These are phyloP conservation scores for Hemileccinum rubropunctum DNA, from an alignment of 768 basidiomycete genomes.

Conservation along the genomic window DNA sequence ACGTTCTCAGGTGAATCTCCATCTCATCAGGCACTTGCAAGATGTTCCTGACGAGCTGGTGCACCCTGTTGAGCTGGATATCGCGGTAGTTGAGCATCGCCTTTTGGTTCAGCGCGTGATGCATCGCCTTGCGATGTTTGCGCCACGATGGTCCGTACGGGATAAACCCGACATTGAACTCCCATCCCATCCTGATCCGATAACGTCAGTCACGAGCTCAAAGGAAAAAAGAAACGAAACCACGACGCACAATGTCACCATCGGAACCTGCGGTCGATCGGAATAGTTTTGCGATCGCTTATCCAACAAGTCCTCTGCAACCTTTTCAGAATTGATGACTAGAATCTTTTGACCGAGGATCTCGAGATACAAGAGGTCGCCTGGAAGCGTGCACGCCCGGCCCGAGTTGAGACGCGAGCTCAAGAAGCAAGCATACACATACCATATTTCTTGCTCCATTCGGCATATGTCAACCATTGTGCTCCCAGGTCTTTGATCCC, in stretches of 20 bases:
- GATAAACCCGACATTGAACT: constrained; percentile 36
- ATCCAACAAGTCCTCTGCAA: constrained; percentile 28
- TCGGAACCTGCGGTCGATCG: constrained; percentile 24
- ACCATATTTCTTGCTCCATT: constrained; percentile 45
- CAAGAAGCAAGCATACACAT: neutral
- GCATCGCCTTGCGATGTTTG: constrained; percentile 35
- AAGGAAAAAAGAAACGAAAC: neutral
- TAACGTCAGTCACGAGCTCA: neutral
- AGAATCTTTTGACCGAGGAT: constrained; percentile 22
- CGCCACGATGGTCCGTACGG: constrained; percentile 39
- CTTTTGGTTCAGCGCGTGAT: constrained; percentile 35
- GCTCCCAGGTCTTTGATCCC: constrained; percentile 39
- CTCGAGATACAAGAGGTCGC: constrained; percentile 27
- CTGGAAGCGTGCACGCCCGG: constrained; percentile 5
- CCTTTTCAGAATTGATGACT: constrained; percentile 23
- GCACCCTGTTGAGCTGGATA: constrained; percentile 32
- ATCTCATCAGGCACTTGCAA: constrained; percentile 27
- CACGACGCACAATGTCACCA: constrained; percentile 19
- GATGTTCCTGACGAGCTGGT: constrained; percentile 32
- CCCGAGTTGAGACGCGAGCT: neutral
- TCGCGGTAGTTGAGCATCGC: constrained; percentile 28
- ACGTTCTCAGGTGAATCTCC: constrained; percentile 23
- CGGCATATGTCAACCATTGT: constrained; percentile 38
- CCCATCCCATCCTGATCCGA: constrained; percentile 34
- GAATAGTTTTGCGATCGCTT: constrained; percentile 29